These are phyloP conservation scores for Pisolithus orientalis DNA, from an alignment of 768 basidiomycete genomes.

Conservation along the genomic window DNA sequence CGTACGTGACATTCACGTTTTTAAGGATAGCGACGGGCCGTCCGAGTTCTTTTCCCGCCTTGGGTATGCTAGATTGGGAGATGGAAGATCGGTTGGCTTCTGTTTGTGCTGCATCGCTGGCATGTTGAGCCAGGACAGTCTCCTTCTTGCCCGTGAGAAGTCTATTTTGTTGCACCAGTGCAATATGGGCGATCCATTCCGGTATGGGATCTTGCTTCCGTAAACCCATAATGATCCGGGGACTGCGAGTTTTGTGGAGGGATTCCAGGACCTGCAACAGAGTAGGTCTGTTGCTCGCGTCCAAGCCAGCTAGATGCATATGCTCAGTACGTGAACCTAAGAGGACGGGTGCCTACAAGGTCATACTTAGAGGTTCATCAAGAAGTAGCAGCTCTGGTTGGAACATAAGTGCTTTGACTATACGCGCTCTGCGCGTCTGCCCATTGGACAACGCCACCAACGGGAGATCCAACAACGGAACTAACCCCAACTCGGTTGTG, in stretches of 20 bases:
- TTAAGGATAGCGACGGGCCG: conserved; percentile 53
- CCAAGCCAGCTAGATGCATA: conserved; percentile 61
- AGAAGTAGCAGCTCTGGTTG: conserved; percentile 72
- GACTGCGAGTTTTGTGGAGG: conserved; percentile 42
- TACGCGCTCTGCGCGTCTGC: conserved; percentile 82
- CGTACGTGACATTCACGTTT: conserved; percentile 68
- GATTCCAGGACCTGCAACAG: conserved; percentile 50
- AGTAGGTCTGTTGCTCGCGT: conserved; percentile 49
- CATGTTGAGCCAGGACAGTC: conserved; percentile 32
- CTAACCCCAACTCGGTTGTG: conserved; percentile 51
- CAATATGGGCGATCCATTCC: conserved; percentile 66
- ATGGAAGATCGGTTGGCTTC: background rate
- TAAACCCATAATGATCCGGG: conserved; percentile 61
- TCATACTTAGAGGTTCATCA: conserved; percentile 88
- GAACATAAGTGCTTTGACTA: conserved; percentile 67
- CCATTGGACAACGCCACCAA: conserved; percentile 85
- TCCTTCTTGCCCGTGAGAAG: conserved; percentile 48
- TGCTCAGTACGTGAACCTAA: background rate
- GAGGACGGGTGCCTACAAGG: background rate
- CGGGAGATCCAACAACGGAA: conserved; percentile 70
- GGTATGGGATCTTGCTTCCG: conserved; percentile 69
- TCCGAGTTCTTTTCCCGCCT: conserved; percentile 11
- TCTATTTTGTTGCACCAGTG: conserved; percentile 41
- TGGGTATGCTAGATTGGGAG: background rate
- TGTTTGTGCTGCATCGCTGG: conserved; percentile 4